These are phyloP conservation scores for Colletotrichum simmondsii DNA, from an alignment of 2,329 filamentous ascomycete genomes.

Conservation along the genomic window DNA sequence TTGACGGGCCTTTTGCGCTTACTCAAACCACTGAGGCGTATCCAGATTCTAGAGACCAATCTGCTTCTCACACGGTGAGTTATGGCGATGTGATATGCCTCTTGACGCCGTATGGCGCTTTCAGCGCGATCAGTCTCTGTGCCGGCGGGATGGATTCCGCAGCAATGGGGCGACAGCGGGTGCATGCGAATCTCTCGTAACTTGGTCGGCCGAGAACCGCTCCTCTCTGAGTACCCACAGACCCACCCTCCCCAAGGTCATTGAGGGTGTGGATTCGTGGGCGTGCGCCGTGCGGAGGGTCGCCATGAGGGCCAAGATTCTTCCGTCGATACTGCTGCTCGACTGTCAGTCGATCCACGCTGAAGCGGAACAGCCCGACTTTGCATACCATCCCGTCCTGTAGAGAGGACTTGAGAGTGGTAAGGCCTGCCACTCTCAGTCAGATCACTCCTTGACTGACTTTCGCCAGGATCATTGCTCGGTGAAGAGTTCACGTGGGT, in stretches of 20 bases:
- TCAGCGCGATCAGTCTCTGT: background rate
- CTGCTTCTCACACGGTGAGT: background rate
- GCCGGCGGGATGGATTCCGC: background rate
- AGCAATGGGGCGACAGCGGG: background rate
- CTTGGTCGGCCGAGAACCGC: constrained; percentile 13
- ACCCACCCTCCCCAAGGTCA: constrained; percentile 10
- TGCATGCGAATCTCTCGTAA: constrained; percentile 3
- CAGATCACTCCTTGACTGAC: background rate
- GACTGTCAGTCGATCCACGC: constrained; percentile 19
- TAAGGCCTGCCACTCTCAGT: background rate
- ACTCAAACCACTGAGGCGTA: background rate
- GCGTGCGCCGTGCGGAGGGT: constrained; percentile 21
- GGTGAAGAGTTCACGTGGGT: background rate
- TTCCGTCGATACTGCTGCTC: constrained; percentile 1
- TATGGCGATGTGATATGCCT: background rate
- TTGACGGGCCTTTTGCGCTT: background rate
- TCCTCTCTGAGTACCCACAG: constrained; percentile 7
- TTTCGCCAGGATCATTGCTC: background rate
- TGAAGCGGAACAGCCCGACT: constrained; percentile 21
- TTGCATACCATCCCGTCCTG: constrained; percentile 1
- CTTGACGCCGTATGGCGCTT: background rate
- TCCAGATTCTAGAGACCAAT: background rate
- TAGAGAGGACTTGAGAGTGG: background rate
- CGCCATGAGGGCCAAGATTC: background rate
- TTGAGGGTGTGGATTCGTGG: constrained; percentile 28